Evolutionary conservation across 2,329 filamentous ascomycete species (phyloP).

Genomic region (Fusarium sp.): DNA sequence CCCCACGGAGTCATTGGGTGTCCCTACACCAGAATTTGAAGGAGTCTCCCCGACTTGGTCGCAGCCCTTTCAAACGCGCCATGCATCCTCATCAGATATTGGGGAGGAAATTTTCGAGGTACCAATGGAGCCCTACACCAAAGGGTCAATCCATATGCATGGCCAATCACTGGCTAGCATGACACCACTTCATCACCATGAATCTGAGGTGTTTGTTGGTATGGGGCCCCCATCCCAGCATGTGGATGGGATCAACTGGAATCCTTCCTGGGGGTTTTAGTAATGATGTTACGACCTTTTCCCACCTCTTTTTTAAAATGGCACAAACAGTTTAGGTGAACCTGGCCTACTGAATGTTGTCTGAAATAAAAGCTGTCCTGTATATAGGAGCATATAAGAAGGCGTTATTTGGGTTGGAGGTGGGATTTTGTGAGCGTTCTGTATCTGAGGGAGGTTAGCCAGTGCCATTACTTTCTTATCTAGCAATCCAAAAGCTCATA

Average conservation of each 20-base stretch:
- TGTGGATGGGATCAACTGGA: slow-evolving; percentile 32
- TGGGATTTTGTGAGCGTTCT: slow-evolving; percentile 20
- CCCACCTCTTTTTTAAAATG: not conserved
- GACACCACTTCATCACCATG: slow-evolving; percentile 15
- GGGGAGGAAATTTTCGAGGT: slow-evolving; percentile 45
- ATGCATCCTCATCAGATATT: slow-evolving; percentile 36
- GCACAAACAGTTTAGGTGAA: not conserved
- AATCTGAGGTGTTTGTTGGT: slow-evolving; percentile 28
- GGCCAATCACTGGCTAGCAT: slow-evolving; percentile 23
- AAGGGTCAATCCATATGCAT: slow-evolving; percentile 31
- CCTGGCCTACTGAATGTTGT: not conserved
- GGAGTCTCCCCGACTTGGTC: slow-evolving; percentile 39
- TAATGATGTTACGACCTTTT: slow-evolving; percentile 6
- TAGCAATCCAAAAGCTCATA: slow-evolving; percentile 9
- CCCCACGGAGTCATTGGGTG: slow-evolving; percentile 44
- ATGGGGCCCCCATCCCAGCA: slow-evolving; percentile 29
- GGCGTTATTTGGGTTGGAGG: not conserved
- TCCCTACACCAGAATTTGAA: slow-evolving; percentile 43
- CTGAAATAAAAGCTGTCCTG: slow-evolving; percentile 6
- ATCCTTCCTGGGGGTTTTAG: slow-evolving; percentile 40
- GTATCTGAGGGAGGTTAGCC: slow-evolving; percentile 9
- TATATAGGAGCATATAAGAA: not conserved
- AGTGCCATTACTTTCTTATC: not conserved
- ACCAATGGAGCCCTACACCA: slow-evolving; percentile 34
- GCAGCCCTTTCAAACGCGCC: slow-evolving; percentile 41